These are phyloP conservation scores for Rhododendron molle DNA, from an alignment of 148 eudicot species.

Conservation along the genomic window DNA sequence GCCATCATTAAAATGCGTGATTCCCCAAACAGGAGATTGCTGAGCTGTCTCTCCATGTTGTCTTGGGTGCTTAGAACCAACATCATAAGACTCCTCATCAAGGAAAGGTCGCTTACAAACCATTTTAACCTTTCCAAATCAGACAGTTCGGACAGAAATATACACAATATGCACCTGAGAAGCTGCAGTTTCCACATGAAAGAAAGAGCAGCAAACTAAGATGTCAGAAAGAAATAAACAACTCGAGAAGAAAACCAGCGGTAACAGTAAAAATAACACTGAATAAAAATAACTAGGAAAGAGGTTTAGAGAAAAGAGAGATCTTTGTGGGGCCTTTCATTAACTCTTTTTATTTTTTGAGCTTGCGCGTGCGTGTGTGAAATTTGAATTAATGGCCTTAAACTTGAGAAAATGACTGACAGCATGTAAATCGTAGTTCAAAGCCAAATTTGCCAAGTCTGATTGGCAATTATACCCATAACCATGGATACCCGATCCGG, in stretches of 20 bases:
- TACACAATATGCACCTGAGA: neutral
- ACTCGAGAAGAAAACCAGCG: neutral
- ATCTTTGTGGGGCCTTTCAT: neutral
- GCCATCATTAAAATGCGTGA: neutral
- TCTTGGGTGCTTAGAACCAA: constrained; percentile 18
- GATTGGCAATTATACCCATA: no score
- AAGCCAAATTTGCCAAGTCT: neutral
- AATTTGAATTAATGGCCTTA: neutral
- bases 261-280: neutral
- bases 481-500: no score
- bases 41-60: constrained; percentile 9
- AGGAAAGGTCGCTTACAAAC: constrained; percentile 18
- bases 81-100: constrained; percentile 7
- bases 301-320: neutral
- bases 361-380: neutral
- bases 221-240: constrained; percentile 2
- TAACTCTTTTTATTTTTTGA: neutral
- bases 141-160: neutral
- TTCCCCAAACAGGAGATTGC: constrained; percentile 8
- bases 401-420: neutral
- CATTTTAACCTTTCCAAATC: constrained; percentile 9
- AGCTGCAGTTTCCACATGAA: neutral
- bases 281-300: neutral
- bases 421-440: neutral
- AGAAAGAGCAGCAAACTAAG: neutral